phyloP scores from a whole-genome alignment of 495 filamentous ascomycete species.

The Xylaria longipes region DNA sequence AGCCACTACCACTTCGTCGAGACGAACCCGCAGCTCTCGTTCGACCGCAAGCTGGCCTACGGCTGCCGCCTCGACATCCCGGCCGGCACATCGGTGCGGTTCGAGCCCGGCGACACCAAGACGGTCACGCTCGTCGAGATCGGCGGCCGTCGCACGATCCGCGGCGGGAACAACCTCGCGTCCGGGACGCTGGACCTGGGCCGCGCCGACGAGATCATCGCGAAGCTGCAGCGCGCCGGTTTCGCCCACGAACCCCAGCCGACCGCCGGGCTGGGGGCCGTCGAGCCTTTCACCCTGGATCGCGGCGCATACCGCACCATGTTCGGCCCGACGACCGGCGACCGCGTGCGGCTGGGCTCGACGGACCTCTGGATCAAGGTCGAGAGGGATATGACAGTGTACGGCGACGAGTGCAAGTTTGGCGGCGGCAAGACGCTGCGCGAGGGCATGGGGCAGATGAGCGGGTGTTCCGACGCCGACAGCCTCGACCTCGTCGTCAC shows the following conservation, averaged over 20 bases:
- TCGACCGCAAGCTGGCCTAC: slow-evolving; percentile 85
- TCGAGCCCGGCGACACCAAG: slow-evolving; percentile 93
- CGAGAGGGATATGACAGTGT: slow-evolving; percentile 82
- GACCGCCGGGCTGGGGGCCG: slow-evolving; percentile 53
- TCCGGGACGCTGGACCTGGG: slow-evolving; percentile 70
- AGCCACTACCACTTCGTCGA: slow-evolving; percentile 98
- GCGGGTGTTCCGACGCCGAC: slow-evolving; percentile 71
- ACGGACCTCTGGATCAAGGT: slow-evolving; percentile 94
- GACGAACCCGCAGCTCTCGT: slow-evolving; percentile 86
- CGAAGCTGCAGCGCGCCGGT: slow-evolving; percentile 67
- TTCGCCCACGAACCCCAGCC: slow-evolving; percentile 80
- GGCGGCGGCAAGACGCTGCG: slow-evolving; percentile 93
- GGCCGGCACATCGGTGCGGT: slow-evolving; percentile 90
- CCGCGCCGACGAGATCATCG: slow-evolving; percentile 68
- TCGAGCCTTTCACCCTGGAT: slow-evolving; percentile 73
- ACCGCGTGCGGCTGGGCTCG: slow-evolving; percentile 77
- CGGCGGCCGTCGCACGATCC: slow-evolving; percentile 79
- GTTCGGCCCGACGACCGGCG: slow-evolving; percentile 93
- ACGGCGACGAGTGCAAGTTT: slow-evolving; percentile 96
- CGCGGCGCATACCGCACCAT: slow-evolving; percentile 79
- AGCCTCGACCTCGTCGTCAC: slow-evolving; percentile 88
- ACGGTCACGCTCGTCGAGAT: slow-evolving; percentile 95
- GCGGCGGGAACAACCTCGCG: slow-evolving; percentile 82
- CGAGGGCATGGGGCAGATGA: slow-evolving; percentile 96
- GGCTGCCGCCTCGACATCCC: slow-evolving; percentile 89